Evolutionary conservation across 179 eudicot species (phyloP), one percentile per base, ranked within the genome.

Genomic region (Heliamphora pulchella): DNA sequence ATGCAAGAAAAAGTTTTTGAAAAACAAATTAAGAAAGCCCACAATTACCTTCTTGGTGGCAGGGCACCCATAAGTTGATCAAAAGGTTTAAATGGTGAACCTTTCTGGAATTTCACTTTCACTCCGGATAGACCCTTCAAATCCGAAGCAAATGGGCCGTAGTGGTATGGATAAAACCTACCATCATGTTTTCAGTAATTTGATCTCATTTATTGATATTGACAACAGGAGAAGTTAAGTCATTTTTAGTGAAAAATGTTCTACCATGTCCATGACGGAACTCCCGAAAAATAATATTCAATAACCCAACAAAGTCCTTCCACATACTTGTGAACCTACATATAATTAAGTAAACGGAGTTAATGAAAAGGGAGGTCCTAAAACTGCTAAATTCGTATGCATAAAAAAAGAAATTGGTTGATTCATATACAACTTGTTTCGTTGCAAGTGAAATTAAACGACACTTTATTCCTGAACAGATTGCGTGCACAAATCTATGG

Each of bases 271-370:
- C 93, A 92, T 0, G 97, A 89, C 1, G 97, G 93, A 71, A 89
- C 87, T 6, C 86, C 94, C 1, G 89, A 86, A 69, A 70, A 92
- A 61, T 91, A 92, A 68, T 92, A 92, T 6, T 80, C 71, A 8
- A 91, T 83, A 41, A 92, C 92, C 97, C 94, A 92, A 64, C 91
- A 89, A 5, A 92, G 75, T 11, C 97, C 94, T 88, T 91, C 90
- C 0, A 87, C 81, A 43, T 89, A 92, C 22, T 86, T 85, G 2
- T 81, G 70, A 20, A 90, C 91, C 95, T 90, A 83, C 39, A 77
- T 74, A 14, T 47, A 55, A 18, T 46, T 22, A 17, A 70, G n/a
- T 50, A 9, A 70, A 17, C 6, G 5, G 22, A 47, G 6, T 10
- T 14, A 0, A 20, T 7, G 4, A 22, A 9, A 31, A 31, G 31